Percentiles rank a stretch among this genome's conserved stretches.
phyloP scores from a whole-genome alignment of 1,284 basidiomycete genomes.

The Marasmius sp. region DNA sequence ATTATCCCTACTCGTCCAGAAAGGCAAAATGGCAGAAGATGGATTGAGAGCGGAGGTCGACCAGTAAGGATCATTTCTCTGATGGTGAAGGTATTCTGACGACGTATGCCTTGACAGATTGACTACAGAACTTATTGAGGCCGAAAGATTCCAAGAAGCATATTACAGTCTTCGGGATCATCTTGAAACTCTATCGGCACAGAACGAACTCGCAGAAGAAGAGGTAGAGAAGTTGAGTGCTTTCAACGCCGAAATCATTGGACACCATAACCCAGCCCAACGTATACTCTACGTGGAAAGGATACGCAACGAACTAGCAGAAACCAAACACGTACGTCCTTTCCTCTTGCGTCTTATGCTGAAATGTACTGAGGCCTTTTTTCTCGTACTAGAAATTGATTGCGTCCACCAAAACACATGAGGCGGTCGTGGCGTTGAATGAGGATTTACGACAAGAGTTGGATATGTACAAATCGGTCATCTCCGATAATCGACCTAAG shows the following conservation, averaged over 20 bases:
- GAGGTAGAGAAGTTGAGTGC: conserved; percentile 65
- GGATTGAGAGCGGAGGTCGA: conserved; percentile 61
- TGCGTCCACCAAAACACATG: conserved; percentile 52
- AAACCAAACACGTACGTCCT: conserved; percentile 62
- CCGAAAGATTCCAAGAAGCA: conserved; percentile 64
- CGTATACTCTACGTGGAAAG: conserved; percentile 74
- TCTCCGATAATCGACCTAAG: conserved; percentile 55
- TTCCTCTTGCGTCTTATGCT: conserved; percentile 7
- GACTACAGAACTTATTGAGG: conserved; percentile 53
- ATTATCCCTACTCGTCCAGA: conserved; percentile 48
- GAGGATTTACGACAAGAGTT: conserved; percentile 62
- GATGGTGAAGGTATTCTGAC: conserved; percentile 3
- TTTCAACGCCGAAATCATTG: conserved; percentile 77
- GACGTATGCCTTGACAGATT: conserved; percentile 39
- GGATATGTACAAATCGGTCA: conserved; percentile 68
- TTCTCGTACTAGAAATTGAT: conserved; percentile 50
- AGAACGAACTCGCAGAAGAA: conserved; percentile 73
- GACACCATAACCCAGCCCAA: conserved; percentile 73
- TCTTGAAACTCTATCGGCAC: conserved; percentile 57
- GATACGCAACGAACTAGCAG: conserved; percentile 66
- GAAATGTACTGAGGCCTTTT: neutral
- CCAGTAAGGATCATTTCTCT: conserved; percentile 42
- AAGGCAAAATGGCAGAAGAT: conserved; percentile 61
- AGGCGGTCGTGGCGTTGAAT: conserved; percentile 45
- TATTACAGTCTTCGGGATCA: conserved; percentile 63